Evolutionary conservation across 75 land plant species (phyloP).

Genomic region (Selaginella moellendorffii): DNA sequence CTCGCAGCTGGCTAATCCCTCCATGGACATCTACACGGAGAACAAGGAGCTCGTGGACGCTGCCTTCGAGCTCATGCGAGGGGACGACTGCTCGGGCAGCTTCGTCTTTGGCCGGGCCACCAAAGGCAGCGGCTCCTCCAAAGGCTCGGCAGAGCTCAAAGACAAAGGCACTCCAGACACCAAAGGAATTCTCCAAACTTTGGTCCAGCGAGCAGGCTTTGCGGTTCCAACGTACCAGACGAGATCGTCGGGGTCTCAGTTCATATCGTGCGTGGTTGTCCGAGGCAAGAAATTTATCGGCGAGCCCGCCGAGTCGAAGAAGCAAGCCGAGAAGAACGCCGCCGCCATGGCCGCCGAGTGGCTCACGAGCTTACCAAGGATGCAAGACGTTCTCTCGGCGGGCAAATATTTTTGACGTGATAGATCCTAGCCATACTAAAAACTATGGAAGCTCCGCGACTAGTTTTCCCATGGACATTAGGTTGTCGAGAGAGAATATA

Average conservation of each 20-base stretch:
- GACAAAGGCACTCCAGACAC: not conserved
- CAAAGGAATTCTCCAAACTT: not conserved
- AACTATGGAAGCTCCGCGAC: no score
- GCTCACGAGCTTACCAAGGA: slow-evolving; percentile 22
- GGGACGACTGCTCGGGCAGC: slow-evolving; percentile 69
- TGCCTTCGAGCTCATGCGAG: slow-evolving; percentile 65
- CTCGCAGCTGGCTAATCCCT: slow-evolving; percentile 57
- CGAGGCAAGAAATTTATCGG: slow-evolving; percentile 83
- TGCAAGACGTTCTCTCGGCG: not conserved
- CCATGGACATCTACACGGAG: slow-evolving; percentile 52
- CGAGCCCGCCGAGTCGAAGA: slow-evolving; percentile 58
- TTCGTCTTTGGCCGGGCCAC: slow-evolving; percentile 75
- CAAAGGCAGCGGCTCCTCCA: slow-evolving; percentile 6
- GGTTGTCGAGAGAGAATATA: no score
- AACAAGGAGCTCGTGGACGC: slow-evolving; percentile 71
- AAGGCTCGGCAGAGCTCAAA: not conserved
- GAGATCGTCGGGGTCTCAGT: slow-evolving; percentile 67
- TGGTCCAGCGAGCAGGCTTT: slow-evolving; percentile 35
- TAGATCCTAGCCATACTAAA: no score
- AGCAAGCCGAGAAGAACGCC: slow-evolving; percentile 86
- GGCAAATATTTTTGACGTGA: not conserved
- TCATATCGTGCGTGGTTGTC: slow-evolving; percentile 63
- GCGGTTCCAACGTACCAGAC: slow-evolving; percentile 70
- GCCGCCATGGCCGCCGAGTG: slow-evolving; percentile 69
- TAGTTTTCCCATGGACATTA: no score